Conservation (phyloP, 2,329 filamentous ascomycete genomes). For the Fusarium paranaense region DNA sequence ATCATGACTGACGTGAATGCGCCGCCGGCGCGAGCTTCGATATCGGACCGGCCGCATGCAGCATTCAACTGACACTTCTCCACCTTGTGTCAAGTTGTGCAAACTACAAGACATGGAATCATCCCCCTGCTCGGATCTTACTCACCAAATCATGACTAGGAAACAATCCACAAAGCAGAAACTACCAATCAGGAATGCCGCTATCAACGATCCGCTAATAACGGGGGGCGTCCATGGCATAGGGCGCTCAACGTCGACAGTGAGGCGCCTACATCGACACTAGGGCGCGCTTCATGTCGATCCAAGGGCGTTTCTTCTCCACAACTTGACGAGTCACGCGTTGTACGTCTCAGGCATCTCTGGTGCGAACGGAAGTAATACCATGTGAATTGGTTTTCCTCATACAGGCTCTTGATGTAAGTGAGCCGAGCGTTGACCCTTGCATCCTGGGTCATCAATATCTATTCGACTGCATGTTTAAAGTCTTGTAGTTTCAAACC, state of each 20-base stretch:
- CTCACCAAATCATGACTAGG: not conserved
- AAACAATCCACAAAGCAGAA: not conserved
- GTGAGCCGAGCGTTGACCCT: not conserved
- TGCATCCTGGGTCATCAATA: not conserved
- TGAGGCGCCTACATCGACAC: not conserved
- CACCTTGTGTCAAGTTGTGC: not conserved
- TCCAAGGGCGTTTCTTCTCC: not conserved
- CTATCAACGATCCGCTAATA: too few species aligned
- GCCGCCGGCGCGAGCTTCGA: not conserved
- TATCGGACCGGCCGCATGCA: not conserved
- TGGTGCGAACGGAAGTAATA: not conserved
- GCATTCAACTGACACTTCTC: not conserved
- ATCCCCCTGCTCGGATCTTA: not conserved
- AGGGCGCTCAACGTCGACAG: not conserved
- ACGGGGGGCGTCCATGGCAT: not conserved
- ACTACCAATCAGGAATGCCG: not conserved
- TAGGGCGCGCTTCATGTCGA: not conserved
- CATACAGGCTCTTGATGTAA: not conserved
- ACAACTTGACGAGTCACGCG: not conserved
- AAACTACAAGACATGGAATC: not conserved
- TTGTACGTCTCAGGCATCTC: not conserved
- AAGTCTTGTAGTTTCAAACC: too few species aligned
- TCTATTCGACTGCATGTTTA: not conserved
- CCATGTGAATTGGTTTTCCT: not conserved
- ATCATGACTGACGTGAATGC: not conserved